These are phyloP conservation scores for Ustilago vetiveriae DNA, from an alignment of 1,284 basidiomycete species.

Conservation along the genomic window DNA sequence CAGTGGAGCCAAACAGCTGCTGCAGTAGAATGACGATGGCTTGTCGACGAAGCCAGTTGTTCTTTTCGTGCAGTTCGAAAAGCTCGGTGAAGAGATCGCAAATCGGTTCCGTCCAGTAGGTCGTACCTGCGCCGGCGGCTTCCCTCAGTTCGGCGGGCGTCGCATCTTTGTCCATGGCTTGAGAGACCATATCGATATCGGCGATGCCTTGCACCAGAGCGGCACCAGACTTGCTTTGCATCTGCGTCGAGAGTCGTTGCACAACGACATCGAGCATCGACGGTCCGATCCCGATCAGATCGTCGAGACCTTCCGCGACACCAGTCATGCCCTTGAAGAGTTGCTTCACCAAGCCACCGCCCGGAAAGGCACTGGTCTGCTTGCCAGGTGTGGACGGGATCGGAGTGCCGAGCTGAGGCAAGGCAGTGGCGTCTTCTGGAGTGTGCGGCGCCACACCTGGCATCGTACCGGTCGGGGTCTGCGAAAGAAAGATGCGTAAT, in stretches of 20 bases:
- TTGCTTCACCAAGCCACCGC: slow-evolving; percentile 42
- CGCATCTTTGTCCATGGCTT: slow-evolving; percentile 43
- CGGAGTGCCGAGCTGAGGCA: slow-evolving; percentile 1
- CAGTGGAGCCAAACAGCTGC: slow-evolving; percentile 91
- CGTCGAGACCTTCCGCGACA: slow-evolving; percentile 56
- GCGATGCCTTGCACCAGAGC: slow-evolving; percentile 36
- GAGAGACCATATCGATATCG: slow-evolving; percentile 51
- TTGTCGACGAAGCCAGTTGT: slow-evolving; percentile 94
- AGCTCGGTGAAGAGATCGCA: slow-evolving; percentile 90
- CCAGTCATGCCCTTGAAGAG: slow-evolving; percentile 54
- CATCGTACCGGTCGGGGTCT: slow-evolving; percentile 17
- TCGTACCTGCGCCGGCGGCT: slow-evolving; percentile 83
- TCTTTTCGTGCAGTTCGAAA: slow-evolving; percentile 92
- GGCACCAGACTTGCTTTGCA: slow-evolving; percentile 31
- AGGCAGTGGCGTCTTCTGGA: slow-evolving; percentile 1
- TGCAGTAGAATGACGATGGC: slow-evolving; percentile 95
- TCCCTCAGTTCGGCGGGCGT: slow-evolving; percentile 74
- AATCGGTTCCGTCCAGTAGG: slow-evolving; percentile 84
- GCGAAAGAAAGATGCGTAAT: slow-evolving; percentile 83
- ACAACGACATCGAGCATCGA: slow-evolving; percentile 57
- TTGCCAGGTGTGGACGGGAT: slow-evolving; percentile 13
- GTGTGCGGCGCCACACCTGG: slow-evolving; percentile 6
- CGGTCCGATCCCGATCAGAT: slow-evolving; percentile 52
- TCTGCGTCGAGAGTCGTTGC: slow-evolving; percentile 57
- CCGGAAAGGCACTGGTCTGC: slow-evolving; percentile 17